A percentile compares a stretch with the other conserved stretches of the same genome.
Evolutionary conservation across 345 rosid species (phyloP).

Genomic region (Cardiospermum halicacabum): DNA sequence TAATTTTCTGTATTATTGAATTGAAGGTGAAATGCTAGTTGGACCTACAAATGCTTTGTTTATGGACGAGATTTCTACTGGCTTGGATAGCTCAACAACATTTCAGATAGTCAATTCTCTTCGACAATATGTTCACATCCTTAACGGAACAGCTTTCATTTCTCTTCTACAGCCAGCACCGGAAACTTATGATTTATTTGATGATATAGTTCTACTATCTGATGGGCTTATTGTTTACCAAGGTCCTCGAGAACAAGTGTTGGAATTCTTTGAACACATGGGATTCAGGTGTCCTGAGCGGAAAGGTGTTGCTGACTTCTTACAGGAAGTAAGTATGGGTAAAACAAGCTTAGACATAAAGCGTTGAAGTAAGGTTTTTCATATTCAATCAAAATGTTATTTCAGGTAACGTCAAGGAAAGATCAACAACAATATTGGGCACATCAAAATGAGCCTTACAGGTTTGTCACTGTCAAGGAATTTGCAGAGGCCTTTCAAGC

Average conservation of each 20-base stretch:
- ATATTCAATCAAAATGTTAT: background rate
- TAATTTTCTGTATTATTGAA: background rate
- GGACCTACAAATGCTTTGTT: constrained; percentile 63
- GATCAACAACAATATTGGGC: constrained; percentile 74
- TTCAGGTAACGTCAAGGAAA: constrained; percentile 66
- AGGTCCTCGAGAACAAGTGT: constrained; percentile 55
- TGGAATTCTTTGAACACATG: constrained; percentile 50
- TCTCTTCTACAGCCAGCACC: constrained; percentile 89
- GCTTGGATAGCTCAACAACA: constrained; percentile 77
- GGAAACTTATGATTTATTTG: constrained; percentile 68
- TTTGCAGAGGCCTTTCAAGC: constrained; percentile 53
- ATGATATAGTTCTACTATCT: constrained; percentile 63
- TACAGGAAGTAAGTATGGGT: constrained; percentile 61
- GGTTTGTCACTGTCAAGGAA: constrained; percentile 38
- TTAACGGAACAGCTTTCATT: constrained; percentile 54
- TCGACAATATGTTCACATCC: constrained; percentile 47
- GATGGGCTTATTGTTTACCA: constrained; percentile 69
- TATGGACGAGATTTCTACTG: constrained; percentile 83
- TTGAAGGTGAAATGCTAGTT: constrained; percentile 65
- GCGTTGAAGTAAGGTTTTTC: background rate
- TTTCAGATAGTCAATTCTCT: constrained; percentile 57
- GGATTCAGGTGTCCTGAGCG: constrained; percentile 76
- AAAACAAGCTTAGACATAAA: background rate
- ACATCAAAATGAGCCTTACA: constrained; percentile 38
- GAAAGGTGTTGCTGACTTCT: constrained; percentile 74